Evolutionary conservation across 116 monocot species (phyloP).

Genomic region (Phalaenopsis hybrid): DNA sequence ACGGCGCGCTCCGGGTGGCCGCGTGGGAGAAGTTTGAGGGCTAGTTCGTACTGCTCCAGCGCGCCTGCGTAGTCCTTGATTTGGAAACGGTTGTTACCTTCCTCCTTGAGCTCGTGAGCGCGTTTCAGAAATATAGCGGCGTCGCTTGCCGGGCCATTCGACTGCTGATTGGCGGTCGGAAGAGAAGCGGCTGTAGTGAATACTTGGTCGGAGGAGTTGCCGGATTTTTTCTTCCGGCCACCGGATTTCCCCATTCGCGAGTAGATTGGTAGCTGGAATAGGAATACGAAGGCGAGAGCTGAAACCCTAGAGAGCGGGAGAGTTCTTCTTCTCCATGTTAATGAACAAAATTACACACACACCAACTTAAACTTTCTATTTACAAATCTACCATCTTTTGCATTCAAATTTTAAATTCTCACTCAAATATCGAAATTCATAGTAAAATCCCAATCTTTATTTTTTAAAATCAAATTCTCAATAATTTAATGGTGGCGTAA

Average conservation of each 20-base stretch:
- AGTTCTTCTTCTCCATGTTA: background rate
- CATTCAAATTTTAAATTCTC: too few relatives aligned
- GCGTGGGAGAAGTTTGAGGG: conserved; percentile 58
- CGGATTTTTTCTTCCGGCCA: conserved; percentile 19
- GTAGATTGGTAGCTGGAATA: background rate
- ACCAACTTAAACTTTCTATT: too few relatives aligned
- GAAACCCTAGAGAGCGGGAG: conserved; percentile 5
- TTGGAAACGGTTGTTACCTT: conserved; percentile 85
- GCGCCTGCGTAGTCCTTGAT: conserved; percentile 66
- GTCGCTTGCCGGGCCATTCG: conserved; percentile 13
- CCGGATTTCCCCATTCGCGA: conserved; percentile 39
- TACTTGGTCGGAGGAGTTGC: background rate
- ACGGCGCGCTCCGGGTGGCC: conserved; percentile 87
- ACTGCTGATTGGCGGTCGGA: conserved; percentile 5
- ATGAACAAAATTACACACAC: too few relatives aligned
- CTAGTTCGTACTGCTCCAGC: conserved; percentile 65
- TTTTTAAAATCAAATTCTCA: too few relatives aligned
- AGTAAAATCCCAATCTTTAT: too few relatives aligned
- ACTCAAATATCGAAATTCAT: too few relatives aligned
- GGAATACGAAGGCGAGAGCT: background rate
- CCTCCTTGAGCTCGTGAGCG: conserved; percentile 91
- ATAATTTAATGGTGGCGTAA: too few relatives aligned
- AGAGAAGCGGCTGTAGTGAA: background rate
- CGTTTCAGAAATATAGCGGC: conserved; percentile 35
- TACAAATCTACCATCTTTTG: too few relatives aligned